Base-by-base conservation (phyloP, 495 filamentous ascomycete genomes). In the Daldinia grandis region DNA sequence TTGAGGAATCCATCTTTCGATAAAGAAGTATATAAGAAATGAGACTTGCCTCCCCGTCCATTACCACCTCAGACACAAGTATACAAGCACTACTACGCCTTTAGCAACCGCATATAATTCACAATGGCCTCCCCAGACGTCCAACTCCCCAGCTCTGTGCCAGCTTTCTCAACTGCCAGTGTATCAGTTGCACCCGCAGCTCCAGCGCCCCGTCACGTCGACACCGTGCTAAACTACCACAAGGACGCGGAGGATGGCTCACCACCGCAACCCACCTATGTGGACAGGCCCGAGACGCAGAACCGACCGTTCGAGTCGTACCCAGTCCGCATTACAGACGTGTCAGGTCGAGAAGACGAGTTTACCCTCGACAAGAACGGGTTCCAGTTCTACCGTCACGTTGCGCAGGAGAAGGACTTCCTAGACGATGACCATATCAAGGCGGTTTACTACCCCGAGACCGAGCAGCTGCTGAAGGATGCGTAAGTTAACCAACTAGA, bases 401-500 rank as follows among this genome's bases (percentile, higher is more conserved):
- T 68, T 4, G 78, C 86, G 10, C 73, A 82, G 25, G 88, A 90
- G 76, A 80, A 81, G 49, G 86, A 87, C 10, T 97, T 93, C 77
- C 65, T 75, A 4, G 89, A 93, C 66, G 89, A 92, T n/a, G 89
- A 87, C 17, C 78, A 89, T 68, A 91, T 92, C 79, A 87, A 89
- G 74, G 74, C 73, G 0, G 79, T 83, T 12, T 93, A 92, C 69
- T 92, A 91, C 67, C 82, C 87, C 0, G 90, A 92, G 75, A 86
- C 83, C 3, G 90, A 92, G 71, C 81, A 90, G 70, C 74, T 93
- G 28, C 78, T 93, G 28, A 83, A 90, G 30, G 81, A 87, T 5
- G 90, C 88, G 81, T 85, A 85, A 78, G 88, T 82, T 79, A 75
- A 58, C 81, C 72, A 33, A 33, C 12, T 33, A 33, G 9, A 33